Evolutionary conservation across 169 alveolate species (phyloP).

Genomic region (Plasmodium berghei): DNA sequence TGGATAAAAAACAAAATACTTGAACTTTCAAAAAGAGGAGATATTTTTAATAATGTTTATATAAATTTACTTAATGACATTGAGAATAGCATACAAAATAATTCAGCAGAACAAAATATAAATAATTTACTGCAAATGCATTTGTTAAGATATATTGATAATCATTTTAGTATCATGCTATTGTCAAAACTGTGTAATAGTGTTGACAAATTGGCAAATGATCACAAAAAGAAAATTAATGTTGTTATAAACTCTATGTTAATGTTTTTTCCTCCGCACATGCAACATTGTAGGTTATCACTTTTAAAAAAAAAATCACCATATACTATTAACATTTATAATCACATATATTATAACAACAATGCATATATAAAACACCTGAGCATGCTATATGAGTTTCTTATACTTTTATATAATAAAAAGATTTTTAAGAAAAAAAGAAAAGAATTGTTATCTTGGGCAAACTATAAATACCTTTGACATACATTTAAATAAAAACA

Average conservation of each 20-base stretch:
- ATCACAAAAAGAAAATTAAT: conserved; percentile 67
- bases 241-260: conserved; percentile 25
- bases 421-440: conserved; percentile 65
- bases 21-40: conserved; percentile 42
- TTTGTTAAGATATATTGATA: conserved; percentile 55
- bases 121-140: conserved; percentile 49
- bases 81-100: conserved; percentile 54
- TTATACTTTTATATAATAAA: conserved; percentile 40
- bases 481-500: background rate
- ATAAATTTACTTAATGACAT: conserved; percentile 57
- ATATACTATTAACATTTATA: conserved; percentile 25
- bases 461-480: conserved; percentile 50
- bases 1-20: conserved; percentile 17
- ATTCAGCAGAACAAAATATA: conserved; percentile 47
- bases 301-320: conserved; percentile 6
- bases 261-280: conserved; percentile 39
- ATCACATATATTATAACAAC: conserved; percentile 66
- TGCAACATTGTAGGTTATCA: conserved; percentile 1
- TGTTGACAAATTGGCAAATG: conserved; percentile 57
- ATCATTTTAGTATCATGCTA: conserved; percentile 35
- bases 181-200: conserved; percentile 64
- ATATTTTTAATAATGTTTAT: conserved; percentile 56
- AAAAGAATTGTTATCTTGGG: conserved; percentile 68
- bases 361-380: conserved; percentile 47
- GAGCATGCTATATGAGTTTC: conserved; percentile 38